These are phyloP conservation scores for Gossypium longicalyx DNA, from an alignment of 345 rosid species.

Conservation along the genomic window DNA sequence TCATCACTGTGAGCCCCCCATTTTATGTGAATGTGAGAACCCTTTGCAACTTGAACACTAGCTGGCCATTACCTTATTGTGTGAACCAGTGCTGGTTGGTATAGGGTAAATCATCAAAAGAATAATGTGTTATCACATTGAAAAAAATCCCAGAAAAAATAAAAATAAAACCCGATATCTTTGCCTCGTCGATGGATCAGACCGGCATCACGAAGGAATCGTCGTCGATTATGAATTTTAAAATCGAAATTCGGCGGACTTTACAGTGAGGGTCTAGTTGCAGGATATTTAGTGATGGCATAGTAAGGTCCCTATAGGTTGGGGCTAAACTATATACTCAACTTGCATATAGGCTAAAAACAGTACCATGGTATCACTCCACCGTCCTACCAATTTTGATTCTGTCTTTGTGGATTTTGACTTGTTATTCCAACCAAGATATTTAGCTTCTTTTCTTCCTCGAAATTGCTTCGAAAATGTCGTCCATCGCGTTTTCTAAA, in stretches of 20 bases:
- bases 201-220: background rate
- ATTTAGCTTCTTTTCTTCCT: conserved; percentile 23
- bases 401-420: conserved; percentile 24
- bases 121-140: too few species aligned
- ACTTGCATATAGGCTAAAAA: conserved; percentile 42
- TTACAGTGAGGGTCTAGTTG: conserved; percentile 30
- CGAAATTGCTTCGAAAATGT: conserved; percentile 12
- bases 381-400: conserved; percentile 39
- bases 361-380: conserved; percentile 29
- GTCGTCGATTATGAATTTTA: conserved; percentile 1
- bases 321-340: conserved; percentile 34
- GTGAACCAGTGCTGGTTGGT: background rate
- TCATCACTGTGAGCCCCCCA: conserved; percentile 41
- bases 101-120: background rate
- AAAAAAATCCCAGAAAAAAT: too few species aligned
- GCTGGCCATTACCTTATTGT: conserved; percentile 3
- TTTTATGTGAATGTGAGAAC: conserved; percentile 26
- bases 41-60: conserved; percentile 38
- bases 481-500: background rate
- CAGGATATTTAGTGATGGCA: conserved; percentile 22
- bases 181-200: background rate
- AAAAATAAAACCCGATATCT: too few species aligned
- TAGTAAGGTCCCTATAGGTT: conserved; percentile 24
- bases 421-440: conserved; percentile 28
- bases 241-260: background rate